Evolutionary conservation across 2,329 filamentous ascomycete species (phyloP).

Genomic region (Colletotrichum navitas): DNA sequence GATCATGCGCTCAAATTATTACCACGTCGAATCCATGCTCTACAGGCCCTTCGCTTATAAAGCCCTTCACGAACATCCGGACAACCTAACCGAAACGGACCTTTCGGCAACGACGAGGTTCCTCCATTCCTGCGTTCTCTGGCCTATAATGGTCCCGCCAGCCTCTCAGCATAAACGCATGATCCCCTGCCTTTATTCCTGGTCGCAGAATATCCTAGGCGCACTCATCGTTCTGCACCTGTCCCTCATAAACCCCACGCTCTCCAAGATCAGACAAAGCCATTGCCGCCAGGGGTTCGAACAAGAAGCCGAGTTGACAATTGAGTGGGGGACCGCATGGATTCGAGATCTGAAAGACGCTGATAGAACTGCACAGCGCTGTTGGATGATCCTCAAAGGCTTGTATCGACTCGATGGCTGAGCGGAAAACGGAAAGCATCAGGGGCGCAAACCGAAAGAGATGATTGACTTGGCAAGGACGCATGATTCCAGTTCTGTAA

Average conservation of each 20-base stretch:
- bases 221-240: slow-evolving; percentile 69
- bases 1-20: slow-evolving; percentile 69
- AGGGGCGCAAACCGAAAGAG: not conserved
- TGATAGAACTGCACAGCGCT: slow-evolving; percentile 68
- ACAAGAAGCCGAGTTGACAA: slow-evolving; percentile 62
- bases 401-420: slow-evolving; percentile 57
- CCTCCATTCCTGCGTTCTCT: slow-evolving; percentile 68
- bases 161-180: slow-evolving; percentile 69
- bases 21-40: slow-evolving; percentile 69
- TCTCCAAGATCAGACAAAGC: slow-evolving; percentile 62
- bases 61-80: slow-evolving; percentile 66
- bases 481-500: too few relatives aligned
- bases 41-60: slow-evolving; percentile 72
- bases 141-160: slow-evolving; percentile 71
- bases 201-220: slow-evolving; percentile 72
- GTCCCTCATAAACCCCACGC: slow-evolving; percentile 63
- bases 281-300: slow-evolving; percentile 64
- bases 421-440: not conserved
- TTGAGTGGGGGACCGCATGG: slow-evolving; percentile 69
- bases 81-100: slow-evolving; percentile 66
- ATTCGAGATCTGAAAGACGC: slow-evolving; percentile 67
- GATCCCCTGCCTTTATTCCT: slow-evolving; percentile 70
- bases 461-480: not conserved
- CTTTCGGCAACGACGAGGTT: slow-evolving; percentile 67
- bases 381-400: slow-evolving; percentile 63